Conservation (phyloP, 2,329 filamentous ascomycete species). For the Ophiostoma populinum region DNA sequence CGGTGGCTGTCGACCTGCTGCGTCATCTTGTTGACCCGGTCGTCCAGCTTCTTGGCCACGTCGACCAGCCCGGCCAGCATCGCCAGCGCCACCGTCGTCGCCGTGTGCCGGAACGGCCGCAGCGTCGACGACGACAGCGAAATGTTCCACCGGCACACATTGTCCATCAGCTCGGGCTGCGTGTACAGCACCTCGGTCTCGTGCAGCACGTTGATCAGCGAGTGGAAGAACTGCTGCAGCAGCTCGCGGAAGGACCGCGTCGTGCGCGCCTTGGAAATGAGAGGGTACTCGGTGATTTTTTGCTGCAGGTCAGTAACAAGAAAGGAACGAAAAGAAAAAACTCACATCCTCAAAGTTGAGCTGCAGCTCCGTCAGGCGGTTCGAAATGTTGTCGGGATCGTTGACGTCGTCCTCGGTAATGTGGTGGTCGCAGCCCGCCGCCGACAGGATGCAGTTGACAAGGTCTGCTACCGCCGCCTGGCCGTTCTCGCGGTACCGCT, state of each 20-base stretch:
- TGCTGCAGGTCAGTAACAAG: too few species aligned
- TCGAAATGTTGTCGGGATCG: conserved; percentile 73
- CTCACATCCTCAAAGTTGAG: conserved; percentile 66
- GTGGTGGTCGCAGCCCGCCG: conserved; percentile 64
- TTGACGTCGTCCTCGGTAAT: conserved; percentile 71
- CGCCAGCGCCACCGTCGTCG: conserved; percentile 66
- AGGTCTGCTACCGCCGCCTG: conserved; percentile 40
- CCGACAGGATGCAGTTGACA: conserved; percentile 49
- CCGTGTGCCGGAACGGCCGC: conserved; percentile 84
- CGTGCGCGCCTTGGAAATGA: conserved; percentile 66
- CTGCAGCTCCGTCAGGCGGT: conserved; percentile 68
- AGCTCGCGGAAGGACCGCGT: conserved; percentile 62
- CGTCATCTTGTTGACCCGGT: conserved; percentile 54
- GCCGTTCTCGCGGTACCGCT: conserved; percentile 36
- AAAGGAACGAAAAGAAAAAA: too few species aligned
- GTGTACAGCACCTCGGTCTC: conserved; percentile 68
- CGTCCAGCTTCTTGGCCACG: conserved; percentile 26
- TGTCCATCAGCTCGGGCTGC: conserved; percentile 64
- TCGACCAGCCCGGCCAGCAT: conserved; percentile 57
- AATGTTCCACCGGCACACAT: conserved; percentile 75
- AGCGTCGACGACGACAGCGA: conserved; percentile 79
- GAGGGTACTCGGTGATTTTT: conserved; percentile 77
- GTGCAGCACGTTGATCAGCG: conserved; percentile 61
- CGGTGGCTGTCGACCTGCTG: conserved; percentile 66
- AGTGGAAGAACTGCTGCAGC: conserved; percentile 62